Base-by-base conservation (phyloP, 352 stramenopile species). In the Thalassiosira exigua region DNA sequence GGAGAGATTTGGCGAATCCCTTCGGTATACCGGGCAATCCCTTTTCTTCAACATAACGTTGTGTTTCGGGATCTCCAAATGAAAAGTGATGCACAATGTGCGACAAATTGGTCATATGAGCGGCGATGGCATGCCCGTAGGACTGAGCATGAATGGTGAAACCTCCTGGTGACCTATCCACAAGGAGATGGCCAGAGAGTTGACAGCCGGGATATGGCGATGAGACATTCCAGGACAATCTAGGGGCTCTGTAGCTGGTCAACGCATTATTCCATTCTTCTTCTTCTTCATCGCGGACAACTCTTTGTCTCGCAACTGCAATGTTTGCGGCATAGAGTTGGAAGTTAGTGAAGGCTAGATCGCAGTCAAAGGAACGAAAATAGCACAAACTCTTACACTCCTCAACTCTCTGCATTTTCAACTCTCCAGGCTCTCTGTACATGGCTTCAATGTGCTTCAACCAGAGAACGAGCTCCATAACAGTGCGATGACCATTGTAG, bases 51-150 rank as follows among this genome's bases (percentile, higher is more conserved):
- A 85, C 77, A 24, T 67, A 42, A 54, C 11, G 11, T n/a, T 75
- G 72, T 12, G 48, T 70, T 21, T 75, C 75, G 0, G 65, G 81
- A 29, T 74, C 81, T 48, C 96, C 96, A 84, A 99, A 99, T 86
- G 91, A 98, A n/a, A 99, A 89, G 79, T 98, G 94, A 73, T 98
- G 94, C 44, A 99, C 95, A 21, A 96, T 93, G 82, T 99, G 97
- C 11, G 93, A 96, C 26, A 98, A 91, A 73, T 99, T 99, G 27
- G 92, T 95, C 81, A 94, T 93, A 21, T 95, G 91, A 19, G 96
- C 94, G 74, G 98, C 97, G 7, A 97, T 75, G 82, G 98, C 86
- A 82, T 98, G 96, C 32, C 68, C 48, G 46, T 82, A 77, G 12
- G 80, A 92, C 59, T 88, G 79, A 14, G 92, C 91, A 74, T 95